phyloP scores from a whole-genome alignment of 2,329 filamentous ascomycete species.

The Chrysoporthe austroafricana region DNA sequence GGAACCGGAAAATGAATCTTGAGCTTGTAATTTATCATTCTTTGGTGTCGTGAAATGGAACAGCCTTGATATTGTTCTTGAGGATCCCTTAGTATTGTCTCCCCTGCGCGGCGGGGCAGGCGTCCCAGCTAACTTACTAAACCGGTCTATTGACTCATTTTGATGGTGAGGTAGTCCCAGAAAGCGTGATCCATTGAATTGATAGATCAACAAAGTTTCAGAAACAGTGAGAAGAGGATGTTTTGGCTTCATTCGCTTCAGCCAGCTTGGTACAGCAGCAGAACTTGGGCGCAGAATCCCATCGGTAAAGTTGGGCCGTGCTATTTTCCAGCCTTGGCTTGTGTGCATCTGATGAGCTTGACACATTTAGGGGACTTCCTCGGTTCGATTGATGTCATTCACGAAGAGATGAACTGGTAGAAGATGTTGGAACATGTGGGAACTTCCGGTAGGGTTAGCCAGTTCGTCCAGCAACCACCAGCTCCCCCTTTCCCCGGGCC shows the following conservation, averaged over 20 bases:
- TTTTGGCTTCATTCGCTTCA: background rate
- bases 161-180: too few relatives aligned
- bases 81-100: slow-evolving; percentile 25
- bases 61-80: slow-evolving; percentile 21
- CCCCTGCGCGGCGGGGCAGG: background rate
- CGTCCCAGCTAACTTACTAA: background rate
- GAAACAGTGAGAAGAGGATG: background rate
- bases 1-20: slow-evolving; percentile 7
- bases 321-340: background rate
- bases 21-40: slow-evolving; percentile 15
- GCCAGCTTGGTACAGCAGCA: background rate
- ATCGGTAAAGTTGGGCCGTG: background rate
- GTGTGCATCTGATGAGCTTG: background rate
- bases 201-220: background rate
- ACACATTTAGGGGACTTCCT: background rate
- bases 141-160: background rate
- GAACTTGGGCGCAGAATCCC: too few relatives aligned
- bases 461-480: too few relatives aligned
- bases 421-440: background rate
- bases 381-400: background rate
- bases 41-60: slow-evolving; percentile 15
- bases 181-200: background rate
- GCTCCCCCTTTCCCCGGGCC: too few relatives aligned
- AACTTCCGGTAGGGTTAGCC: too few relatives aligned
- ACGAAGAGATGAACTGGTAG: background rate